Evolutionary conservation across 495 filamentous ascomycete species (phyloP), one percentile per base, ranked within the genome.

Genomic region (Lasiosphaeria miniovina): DNA sequence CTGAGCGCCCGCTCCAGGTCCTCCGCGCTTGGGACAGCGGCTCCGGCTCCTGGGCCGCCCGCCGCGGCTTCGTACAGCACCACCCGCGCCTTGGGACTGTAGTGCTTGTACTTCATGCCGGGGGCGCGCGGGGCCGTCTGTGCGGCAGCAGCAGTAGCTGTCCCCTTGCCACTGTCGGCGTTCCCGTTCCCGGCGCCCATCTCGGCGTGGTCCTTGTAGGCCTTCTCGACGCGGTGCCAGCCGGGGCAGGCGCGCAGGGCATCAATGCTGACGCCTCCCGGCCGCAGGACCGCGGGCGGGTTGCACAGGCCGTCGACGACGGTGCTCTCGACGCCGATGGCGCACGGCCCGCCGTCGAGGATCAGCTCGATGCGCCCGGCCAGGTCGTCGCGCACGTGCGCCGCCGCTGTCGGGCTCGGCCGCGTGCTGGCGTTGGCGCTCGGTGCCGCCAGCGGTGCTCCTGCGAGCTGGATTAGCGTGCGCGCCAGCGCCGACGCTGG

Each of bases 91-190:
- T 88, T 89, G 0, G 94, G 94, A 24, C 92, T 95, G 68, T 99
- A 99, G 71, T 99, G 94, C 65, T 92, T 88, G 73, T 99, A 99
- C 69, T 99, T 99, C 94, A 99, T 99, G 3, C 94, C 94, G 8
- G 94, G 94, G 3, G 93, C 93, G 57, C 88, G 83, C 6, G 95
- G 93, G 31, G 78, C 76, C 57, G n/a, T 41, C 34, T 54, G 24
- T 24, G 24, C 24, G 24, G 24, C 24, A 24, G 24, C 24, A 24
- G 24, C 24, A 24, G 24, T 2, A 2, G 49, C 5, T 10, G 46
- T 7, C 46, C 3, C 24, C 46, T 49, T 49, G 9, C 46, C 9
- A 49, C 24, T 24, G 24, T 24, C 24, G 46, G 2, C 46, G 3
- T 78, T 71, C 53, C 46, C 46, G 3, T 78, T 71, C 53, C 36